These are phyloP conservation scores for Beauveria pseudobassiana DNA, from an alignment of 2,329 filamentous ascomycete species.

Conservation along the genomic window DNA sequence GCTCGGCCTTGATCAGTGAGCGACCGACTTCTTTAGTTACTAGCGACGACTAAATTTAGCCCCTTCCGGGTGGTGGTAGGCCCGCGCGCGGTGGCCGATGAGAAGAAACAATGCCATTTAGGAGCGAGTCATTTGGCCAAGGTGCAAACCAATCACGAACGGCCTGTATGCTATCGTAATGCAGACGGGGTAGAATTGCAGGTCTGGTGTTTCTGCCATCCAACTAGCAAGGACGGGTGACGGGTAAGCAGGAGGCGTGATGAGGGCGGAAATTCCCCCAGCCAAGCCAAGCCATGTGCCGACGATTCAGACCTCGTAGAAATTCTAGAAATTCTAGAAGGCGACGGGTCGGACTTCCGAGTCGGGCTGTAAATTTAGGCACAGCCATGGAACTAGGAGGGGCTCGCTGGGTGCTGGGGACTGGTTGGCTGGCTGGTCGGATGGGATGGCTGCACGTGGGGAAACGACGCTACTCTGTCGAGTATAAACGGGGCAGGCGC, in stretches of 20 bases:
- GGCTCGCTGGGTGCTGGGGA: background rate
- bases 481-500: too few relatives aligned
- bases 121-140: background rate
- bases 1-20: too few relatives aligned
- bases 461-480: background rate
- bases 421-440: background rate
- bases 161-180: background rate
- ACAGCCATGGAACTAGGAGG: background rate
- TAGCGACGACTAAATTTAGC: too few relatives aligned
- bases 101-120: background rate
- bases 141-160: background rate
- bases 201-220: background rate
- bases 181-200: background rate
- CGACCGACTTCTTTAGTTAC: too few relatives aligned
- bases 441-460: background rate
- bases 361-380: background rate
- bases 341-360: background rate
- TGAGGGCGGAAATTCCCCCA: background rate
- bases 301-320: too few relatives aligned
- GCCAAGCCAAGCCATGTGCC: background rate
- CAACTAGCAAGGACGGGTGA: background rate
- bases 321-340: slow-evolving; percentile 1
- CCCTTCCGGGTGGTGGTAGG: background rate
- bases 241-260: background rate
- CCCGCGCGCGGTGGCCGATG: background rate